phyloP scores from a whole-genome alignment of 1,139 yeast genomes.

The Debaryomyces psychrophilus region DNA sequence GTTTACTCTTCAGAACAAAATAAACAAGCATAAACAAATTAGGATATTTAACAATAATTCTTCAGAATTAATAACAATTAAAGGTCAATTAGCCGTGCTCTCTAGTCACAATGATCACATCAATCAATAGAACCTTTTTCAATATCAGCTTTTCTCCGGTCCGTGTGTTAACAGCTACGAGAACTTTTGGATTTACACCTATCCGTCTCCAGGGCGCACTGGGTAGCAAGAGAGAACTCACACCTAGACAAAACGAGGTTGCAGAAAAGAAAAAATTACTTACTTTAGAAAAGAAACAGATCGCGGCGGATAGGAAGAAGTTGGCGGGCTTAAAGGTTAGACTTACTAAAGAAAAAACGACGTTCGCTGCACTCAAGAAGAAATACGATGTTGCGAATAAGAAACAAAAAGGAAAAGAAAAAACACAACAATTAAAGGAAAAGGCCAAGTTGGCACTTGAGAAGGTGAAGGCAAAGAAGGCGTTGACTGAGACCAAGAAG shows the following conservation, averaged over 20 bases:
- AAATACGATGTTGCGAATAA: slow-evolving; percentile 23
- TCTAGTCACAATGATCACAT: neutral
- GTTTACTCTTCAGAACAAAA: neutral
- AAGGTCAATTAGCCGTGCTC: neutral
- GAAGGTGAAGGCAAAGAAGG: slow-evolving; percentile 20
- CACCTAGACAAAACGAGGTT: slow-evolving; percentile 5
- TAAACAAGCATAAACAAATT: neutral
- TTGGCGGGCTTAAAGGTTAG: slow-evolving; percentile 19
- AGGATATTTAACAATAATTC: neutral
- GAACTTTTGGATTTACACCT: slow-evolving; percentile 1
- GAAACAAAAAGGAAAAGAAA: slow-evolving; percentile 19
- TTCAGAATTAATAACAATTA: neutral
- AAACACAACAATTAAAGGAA: slow-evolving; percentile 18
- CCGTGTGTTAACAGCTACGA: neutral
- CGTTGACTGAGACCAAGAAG: slow-evolving; percentile 15
- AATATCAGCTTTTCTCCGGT: neutral
- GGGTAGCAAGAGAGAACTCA: neutral
- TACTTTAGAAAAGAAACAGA: slow-evolving; percentile 15
- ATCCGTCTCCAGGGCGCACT: neutral
- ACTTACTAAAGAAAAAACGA: slow-evolving; percentile 29
- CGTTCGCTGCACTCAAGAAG: slow-evolving; percentile 23
- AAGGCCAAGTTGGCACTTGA: slow-evolving; percentile 15
- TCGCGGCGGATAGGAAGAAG: slow-evolving; percentile 15
- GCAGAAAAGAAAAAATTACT: slow-evolving; percentile 12
- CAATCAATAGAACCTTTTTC: neutral